These are phyloP conservation scores for Pisolithus orientalis DNA, from an alignment of 768 basidiomycete species.

Conservation along the genomic window DNA sequence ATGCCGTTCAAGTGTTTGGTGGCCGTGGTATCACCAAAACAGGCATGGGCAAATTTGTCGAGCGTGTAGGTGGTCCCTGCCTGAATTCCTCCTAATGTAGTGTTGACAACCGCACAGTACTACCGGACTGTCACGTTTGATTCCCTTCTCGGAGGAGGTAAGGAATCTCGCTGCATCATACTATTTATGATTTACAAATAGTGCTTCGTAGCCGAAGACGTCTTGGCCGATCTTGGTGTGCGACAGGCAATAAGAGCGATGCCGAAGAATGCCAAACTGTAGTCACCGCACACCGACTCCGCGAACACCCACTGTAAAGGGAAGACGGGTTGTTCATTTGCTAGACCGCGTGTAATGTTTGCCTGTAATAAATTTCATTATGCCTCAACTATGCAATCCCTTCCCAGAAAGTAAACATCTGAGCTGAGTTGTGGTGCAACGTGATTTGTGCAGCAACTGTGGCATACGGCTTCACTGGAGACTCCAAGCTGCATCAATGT, in stretches of 20 bases:
- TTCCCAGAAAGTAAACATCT: no score
- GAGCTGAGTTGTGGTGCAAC: no score
- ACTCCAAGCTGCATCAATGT: no score
- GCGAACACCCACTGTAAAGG: no score
- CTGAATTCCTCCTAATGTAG: conserved; percentile 9
- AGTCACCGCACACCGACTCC: conserved; percentile 4
- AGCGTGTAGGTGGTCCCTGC: conserved; percentile 36
- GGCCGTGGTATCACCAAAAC: conserved; percentile 79
- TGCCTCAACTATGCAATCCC: no score
- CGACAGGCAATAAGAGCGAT: conserved; percentile 73
- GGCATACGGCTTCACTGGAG: no score
- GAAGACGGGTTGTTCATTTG: neutral
- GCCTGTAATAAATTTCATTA: no score
- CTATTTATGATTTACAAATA: conserved; percentile 1
- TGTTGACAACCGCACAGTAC: conserved; percentile 10
- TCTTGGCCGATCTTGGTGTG: conserved; percentile 73
- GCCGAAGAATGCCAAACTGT: conserved; percentile 63
- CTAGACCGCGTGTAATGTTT: neutral
- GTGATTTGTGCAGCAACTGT: no score
- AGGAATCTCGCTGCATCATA: conserved; percentile 4
- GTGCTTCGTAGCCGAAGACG: conserved; percentile 54
- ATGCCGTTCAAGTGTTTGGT: conserved; percentile 77
- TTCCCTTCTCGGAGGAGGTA: conserved; percentile 62
- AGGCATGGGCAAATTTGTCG: conserved; percentile 59
- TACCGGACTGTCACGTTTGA: conserved; percentile 29